phyloP scores from a whole-genome alignment of 805 yeast species.

The Cyberlindnera meyerae region DNA sequence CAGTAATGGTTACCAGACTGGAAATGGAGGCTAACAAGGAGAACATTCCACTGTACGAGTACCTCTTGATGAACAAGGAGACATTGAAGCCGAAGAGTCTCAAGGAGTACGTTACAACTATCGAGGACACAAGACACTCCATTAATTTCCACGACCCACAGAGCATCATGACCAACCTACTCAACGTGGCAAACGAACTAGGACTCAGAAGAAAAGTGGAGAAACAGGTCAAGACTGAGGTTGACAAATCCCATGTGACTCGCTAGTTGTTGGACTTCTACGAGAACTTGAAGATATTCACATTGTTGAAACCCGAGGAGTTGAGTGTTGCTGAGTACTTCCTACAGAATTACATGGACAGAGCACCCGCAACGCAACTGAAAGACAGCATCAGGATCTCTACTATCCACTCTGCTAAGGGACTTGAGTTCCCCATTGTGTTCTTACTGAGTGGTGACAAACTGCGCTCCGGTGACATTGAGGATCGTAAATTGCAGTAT shows the following conservation, averaged over 20 bases:
- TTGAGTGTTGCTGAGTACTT: conserved; percentile 28
- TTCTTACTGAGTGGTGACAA: conserved; percentile 29
- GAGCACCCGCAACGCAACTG: conserved; percentile 25
- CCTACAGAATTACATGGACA: conserved; percentile 28
- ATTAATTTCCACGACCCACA: conserved; percentile 15
- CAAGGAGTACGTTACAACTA: conserved; percentile 23
- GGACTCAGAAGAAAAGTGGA: conserved; percentile 13
- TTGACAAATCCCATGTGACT: conserved; percentile 25
- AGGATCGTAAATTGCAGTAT: conserved; percentile 44
- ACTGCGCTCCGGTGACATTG: conserved; percentile 5
- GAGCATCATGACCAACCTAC: conserved; percentile 13
- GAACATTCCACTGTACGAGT: conserved; percentile 8
- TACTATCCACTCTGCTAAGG: conserved; percentile 72
- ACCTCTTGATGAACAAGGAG: conserved; percentile 12
- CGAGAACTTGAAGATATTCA: conserved; percentile 30
- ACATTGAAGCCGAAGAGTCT: conserved; percentile 18
- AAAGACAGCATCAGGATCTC: conserved; percentile 46
- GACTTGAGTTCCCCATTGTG: conserved; percentile 67
- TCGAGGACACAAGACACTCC: conserved; percentile 15
- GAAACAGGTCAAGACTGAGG: conserved; percentile 16
- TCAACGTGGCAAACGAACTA: conserved; percentile 11
- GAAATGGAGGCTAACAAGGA: conserved; percentile 9
- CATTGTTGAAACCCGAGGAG: conserved; percentile 23
- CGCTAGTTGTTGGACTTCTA: conserved; percentile 33
- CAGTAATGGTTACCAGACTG: conserved; percentile 20